Conservation (phyloP, 1,284 basidiomycete species). For the Irpex sp. region DNA sequence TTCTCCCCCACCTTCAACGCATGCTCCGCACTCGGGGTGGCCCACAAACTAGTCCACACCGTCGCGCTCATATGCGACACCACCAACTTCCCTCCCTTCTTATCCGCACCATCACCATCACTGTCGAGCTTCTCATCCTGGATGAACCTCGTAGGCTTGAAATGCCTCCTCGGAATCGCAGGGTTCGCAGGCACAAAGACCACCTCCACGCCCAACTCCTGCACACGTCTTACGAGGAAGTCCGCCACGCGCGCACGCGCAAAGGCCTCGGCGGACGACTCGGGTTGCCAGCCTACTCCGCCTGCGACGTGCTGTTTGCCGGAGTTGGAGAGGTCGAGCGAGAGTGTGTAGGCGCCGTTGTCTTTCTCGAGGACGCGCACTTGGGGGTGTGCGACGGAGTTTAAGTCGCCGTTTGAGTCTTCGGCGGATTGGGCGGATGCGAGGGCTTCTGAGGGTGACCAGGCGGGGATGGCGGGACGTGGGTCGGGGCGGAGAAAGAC, state of each 20-base stretch:
- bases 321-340: neutral
- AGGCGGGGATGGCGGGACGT: conserved; percentile 26
- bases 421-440: neutral
- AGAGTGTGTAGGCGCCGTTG: neutral
- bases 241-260: conserved; percentile 31
- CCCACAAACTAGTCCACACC: conserved; percentile 51
- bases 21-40: conserved; percentile 31
- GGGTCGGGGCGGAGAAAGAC: conserved; percentile 69
- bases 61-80: conserved; percentile 51
- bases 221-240: conserved; percentile 34
- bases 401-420: neutral
- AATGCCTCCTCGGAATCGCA: conserved; percentile 19
- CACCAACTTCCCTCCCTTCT: conserved; percentile 23
- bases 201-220: conserved; percentile 32
- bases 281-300: conserved; percentile 45
- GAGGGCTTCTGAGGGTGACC: neutral
- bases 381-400: conserved; percentile 4
- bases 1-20: conserved; percentile 14
- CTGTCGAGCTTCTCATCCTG: neutral
- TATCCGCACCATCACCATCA: neutral
- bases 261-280: conserved; percentile 37
- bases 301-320: conserved; percentile 20
- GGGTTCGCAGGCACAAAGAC: conserved; percentile 39
- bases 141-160: conserved; percentile 13
- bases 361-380: conserved; percentile 5